These are phyloP conservation scores for Raddia distichophylla DNA, from an alignment of 176 grass and related monocot species.

Conservation along the genomic window DNA sequence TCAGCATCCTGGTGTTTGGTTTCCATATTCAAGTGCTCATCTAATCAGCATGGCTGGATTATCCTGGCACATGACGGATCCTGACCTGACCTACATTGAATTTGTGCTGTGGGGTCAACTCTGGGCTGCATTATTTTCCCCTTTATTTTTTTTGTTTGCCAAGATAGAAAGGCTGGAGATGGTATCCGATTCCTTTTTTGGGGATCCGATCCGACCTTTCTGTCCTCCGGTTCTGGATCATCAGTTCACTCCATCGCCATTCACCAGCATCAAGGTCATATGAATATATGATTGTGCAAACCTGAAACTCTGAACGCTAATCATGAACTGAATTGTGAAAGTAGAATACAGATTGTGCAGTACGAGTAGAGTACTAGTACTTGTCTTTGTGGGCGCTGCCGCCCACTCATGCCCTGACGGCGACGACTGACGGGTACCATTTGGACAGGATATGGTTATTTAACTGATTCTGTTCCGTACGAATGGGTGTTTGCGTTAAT, in stretches of 20 bases:
- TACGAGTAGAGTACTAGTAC: background rate
- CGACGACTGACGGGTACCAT: background rate
- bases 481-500: background rate
- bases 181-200: constrained; percentile 29
- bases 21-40: constrained; percentile 34
- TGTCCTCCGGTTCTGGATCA: background rate
- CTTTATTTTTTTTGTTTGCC: background rate
- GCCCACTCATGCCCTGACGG: constrained; percentile 24
- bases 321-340: background rate
- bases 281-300: background rate
- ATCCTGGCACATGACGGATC: constrained; percentile 34
- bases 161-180: constrained; percentile 21
- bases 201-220: constrained; percentile 31
- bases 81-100: constrained; percentile 26
- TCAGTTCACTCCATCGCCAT: background rate
- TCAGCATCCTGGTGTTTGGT: constrained; percentile 21
- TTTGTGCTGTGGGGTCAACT: constrained; percentile 35
- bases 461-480: background rate
- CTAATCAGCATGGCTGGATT: constrained; percentile 47
- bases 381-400: background rate
- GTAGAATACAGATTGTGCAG: background rate
- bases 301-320: background rate
- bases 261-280: background rate
- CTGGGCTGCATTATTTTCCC: background rate
- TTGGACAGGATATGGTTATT: constrained; percentile 22